A percentile compares a stretch with the other conserved stretches of the same genome.
Conservation (phyloP, 768 basidiomycete genomes). For the Brasilioporus rufonigricans region DNA sequence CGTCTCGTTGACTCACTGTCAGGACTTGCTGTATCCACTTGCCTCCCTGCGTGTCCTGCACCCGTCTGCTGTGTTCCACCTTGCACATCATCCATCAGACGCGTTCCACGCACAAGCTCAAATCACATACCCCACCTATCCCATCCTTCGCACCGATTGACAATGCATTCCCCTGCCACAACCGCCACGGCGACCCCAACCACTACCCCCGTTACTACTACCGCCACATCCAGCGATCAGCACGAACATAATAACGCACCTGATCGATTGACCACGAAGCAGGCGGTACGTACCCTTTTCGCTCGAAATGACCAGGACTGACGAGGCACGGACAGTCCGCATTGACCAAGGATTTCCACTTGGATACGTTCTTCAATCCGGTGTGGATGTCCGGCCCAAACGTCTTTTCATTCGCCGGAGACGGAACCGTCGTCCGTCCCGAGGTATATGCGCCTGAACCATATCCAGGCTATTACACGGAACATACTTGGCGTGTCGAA, state of each 20-base stretch:
- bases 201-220: not conserved
- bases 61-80: not conserved
- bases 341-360: conserved; percentile 41
- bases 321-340: not conserved
- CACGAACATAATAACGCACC: not conserved
- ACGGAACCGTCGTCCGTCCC: conserved; percentile 9
- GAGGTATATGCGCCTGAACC: not conserved
- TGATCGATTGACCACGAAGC: not conserved
- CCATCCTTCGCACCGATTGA: not conserved
- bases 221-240: not conserved
- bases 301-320: not conserved
- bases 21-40: not conserved
- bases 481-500: not conserved
- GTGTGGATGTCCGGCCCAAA: conserved; percentile 29
- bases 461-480: not conserved
- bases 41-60: not conserved
- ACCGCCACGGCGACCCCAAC: not conserved
- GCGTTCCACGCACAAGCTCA: not conserved
- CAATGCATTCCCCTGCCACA: not conserved
- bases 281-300: not conserved
- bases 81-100: not conserved
- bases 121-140: not conserved
- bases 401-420: conserved; percentile 10
- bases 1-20: not conserved
- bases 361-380: conserved; percentile 42